Percentiles rank a stretch among this genome's conserved stretches.
Evolutionary conservation across 169 alveolate species (phyloP).

Genomic region (Eimeria zaria): DNA sequence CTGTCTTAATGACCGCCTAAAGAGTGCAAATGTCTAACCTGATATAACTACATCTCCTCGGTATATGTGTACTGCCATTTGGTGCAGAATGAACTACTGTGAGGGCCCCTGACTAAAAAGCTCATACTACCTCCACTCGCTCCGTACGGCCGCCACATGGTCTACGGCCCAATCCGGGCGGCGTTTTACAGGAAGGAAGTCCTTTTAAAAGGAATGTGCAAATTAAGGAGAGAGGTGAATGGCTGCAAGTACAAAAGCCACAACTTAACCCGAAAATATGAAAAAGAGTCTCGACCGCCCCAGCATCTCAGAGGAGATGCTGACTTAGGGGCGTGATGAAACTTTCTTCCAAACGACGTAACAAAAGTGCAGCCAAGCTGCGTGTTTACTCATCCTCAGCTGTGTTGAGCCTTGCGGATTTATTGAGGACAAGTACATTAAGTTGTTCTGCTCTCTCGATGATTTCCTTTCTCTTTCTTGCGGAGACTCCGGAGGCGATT

Average conservation of each 20-base stretch:
- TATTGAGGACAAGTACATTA: slow-evolving; percentile 96
- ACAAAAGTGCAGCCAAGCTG: slow-evolving; percentile 21
- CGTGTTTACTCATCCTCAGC: slow-evolving; percentile 81
- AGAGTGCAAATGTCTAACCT: no score
- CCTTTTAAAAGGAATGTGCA: background rate
- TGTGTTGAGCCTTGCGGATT: slow-evolving; percentile 80
- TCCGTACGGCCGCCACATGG: background rate
- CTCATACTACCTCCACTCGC: background rate
- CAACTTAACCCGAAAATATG: slow-evolving; percentile 40
- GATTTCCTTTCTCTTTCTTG: slow-evolving; percentile 95
- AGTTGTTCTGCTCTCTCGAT: slow-evolving; percentile 98
- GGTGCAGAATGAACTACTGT: background rate
- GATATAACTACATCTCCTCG: background rate
- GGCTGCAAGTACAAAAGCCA: background rate
- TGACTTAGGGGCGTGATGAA: background rate
- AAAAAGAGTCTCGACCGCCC: background rate
- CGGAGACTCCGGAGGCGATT: slow-evolving; percentile 96
- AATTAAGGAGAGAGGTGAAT: background rate
- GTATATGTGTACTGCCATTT: background rate
- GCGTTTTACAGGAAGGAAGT: no score
- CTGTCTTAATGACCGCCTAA: no score
- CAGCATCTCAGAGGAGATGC: background rate
- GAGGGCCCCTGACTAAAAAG: background rate
- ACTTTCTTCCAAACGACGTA: background rate
- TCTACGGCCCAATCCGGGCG: no score